A percentile compares a stretch with the other conserved stretches of the same genome.
Evolutionary conservation across 257 asterid genomes (phyloP).

Genomic region (Ehretia macrophylla): DNA sequence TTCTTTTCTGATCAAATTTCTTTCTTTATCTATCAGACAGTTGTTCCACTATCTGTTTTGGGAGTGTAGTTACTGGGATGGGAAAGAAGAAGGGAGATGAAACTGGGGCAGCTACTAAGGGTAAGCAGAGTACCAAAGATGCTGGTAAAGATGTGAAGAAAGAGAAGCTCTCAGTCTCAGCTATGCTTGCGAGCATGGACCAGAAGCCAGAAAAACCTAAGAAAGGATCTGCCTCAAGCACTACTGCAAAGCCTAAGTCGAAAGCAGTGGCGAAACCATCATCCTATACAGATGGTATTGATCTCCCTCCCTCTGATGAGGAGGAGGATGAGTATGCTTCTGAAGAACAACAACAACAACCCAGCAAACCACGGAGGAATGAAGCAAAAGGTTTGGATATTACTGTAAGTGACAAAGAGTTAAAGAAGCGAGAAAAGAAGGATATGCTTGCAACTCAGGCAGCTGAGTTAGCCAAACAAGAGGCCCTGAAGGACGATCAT

Average conservation of each 20-base stretch:
- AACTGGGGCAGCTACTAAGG: slow-evolving; percentile 27
- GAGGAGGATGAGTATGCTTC: slow-evolving; percentile 31
- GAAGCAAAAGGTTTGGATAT: slow-evolving; percentile 35
- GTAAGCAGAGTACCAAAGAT: slow-evolving; percentile 44
- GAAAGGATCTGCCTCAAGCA: slow-evolving; percentile 32
- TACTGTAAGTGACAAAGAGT: slow-evolving; percentile 40
- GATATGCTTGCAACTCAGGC: slow-evolving; percentile 49
- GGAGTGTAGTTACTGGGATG: slow-evolving; percentile 20
- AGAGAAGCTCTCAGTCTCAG: slow-evolving; percentile 56
- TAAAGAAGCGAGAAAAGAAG: slow-evolving; percentile 60
- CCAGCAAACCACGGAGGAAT: slow-evolving; percentile 22
- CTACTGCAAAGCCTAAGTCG: slow-evolving; percentile 39
- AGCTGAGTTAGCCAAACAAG: neutral
- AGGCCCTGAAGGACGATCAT: neutral
- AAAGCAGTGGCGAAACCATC: slow-evolving; percentile 36
- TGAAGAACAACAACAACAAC: slow-evolving; percentile 21
- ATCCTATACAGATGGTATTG: slow-evolving; percentile 45
- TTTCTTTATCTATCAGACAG: too few species aligned
- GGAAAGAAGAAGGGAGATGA: slow-evolving; percentile 67
- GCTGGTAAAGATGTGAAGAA: slow-evolving; percentile 23
- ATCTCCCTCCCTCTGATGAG: slow-evolving; percentile 67
- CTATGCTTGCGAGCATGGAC: slow-evolving; percentile 63
- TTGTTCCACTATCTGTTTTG: too few species aligned
- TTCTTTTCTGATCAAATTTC: too few species aligned
- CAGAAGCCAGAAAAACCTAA: slow-evolving; percentile 53